Evolutionary conservation across 768 basidiomycete species (phyloP), one percentile per base, ranked within the genome.

Genomic region (Suillus brevipes): DNA sequence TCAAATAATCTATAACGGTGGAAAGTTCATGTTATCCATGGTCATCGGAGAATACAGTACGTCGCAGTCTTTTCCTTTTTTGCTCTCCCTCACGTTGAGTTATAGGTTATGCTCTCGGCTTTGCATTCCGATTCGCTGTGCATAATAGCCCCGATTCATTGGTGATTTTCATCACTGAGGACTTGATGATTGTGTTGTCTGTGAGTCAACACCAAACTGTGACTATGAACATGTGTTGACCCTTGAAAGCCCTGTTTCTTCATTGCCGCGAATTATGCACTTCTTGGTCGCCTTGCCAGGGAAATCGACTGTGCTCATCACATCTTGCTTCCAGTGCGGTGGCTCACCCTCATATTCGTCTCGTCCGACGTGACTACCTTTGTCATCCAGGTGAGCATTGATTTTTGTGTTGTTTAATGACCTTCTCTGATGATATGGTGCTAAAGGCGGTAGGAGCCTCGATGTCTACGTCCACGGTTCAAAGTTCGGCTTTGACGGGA

Each of bases 201-300:
- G 87, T 74, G 64, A 20, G 68, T 63, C 12, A n/a, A 12, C 37
- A 36, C 65, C 18, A 23, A 13, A 61, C 50, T 40, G 9, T 23
- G 28, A 10, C 45, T 34, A 58, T 42, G 34, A 14, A 38, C 50
- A 34, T 55, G 37, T 55, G 6, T 42, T 67, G 37, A 34, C 53
- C 45, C 28, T 31, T 53, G 50, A 18, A 60, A 88, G 86, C 89
- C 90, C 5, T 92, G 91, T 71, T 89, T 88, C 34, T 91, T 91
- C 76, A 88, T 89, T 66, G 87, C 87, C 5, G 83, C 86, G 18
- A 83, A 87, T 69, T 91, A 92, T 69, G 76, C 89, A 63, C 79
- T 90, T 20, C 82, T 91, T 2, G 88, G 89, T 9, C 84, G 83
- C 13, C 73, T 92, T 3, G 85, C 88, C 7, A 77, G 73, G 25